Conservation (phyloP, 2,329 filamentous ascomycete species). For the Botrytis pseudocinerea region DNA sequence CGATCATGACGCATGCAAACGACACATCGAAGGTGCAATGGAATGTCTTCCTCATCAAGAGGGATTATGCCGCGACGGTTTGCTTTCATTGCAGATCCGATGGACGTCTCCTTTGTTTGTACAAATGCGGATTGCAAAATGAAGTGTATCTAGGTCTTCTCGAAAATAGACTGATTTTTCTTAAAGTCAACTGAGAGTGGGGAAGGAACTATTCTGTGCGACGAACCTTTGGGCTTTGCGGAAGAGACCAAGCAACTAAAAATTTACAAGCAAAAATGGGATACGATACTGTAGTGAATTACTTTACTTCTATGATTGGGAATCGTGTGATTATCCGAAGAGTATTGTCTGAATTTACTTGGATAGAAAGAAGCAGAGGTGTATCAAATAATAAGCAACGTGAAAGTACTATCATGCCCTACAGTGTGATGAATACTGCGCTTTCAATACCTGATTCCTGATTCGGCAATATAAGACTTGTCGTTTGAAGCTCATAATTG, state of each 20-base stretch:
- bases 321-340: neutral
- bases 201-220: neutral
- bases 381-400: neutral
- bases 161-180: neutral
- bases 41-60: neutral
- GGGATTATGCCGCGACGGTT: neutral
- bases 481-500: neutral
- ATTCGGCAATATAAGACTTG: neutral
- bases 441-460: neutral
- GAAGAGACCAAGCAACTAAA: neutral
- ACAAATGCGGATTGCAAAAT: conserved; percentile 3
- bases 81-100: neutral
- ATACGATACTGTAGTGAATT: neutral
- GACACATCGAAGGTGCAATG: neutral
- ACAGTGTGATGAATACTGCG: neutral
- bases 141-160: neutral
- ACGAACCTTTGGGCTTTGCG: neutral
- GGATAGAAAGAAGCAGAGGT: neutral
- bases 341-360: neutral
- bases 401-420: neutral
- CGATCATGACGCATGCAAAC: neutral
- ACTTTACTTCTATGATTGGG: too few species aligned
- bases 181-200: neutral
- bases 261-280: too few species aligned
- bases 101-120: neutral